Evolutionary conservation across 176 grass and related monocot species (phyloP), one percentile per base, ranked within the genome.

Genomic region (Saccharum officinarum): DNA sequence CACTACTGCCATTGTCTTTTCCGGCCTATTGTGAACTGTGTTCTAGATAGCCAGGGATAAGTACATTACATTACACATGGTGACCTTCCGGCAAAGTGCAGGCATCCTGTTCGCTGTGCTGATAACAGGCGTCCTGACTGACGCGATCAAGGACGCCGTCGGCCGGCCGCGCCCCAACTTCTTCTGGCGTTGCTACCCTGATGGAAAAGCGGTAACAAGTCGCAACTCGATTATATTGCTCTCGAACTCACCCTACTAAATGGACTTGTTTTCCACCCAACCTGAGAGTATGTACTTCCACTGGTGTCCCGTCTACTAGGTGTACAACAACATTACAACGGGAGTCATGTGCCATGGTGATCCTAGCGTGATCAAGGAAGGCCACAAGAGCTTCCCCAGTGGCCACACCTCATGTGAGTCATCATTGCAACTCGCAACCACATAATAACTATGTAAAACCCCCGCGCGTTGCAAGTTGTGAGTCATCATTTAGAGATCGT

Each of bases 321-420:
- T 86, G 45, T 89, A 79, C 52, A 59, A 92, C 66, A 92, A 38
- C 41, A 40, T 83, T 49, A 89, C 86, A 0, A 89, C 73, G 4
- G 83, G 38, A 31, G 87, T 81, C 7, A 80, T 89, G 45, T 92
- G 90, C 70, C 80, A 92, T 38, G 87, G 87, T 8, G 69, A 86
- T 17, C 42, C 87, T 6, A 39, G 75, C 12, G 87, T 86, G 80
- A 84, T 92, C 52, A 92, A 83, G 46, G 90, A 92, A 70, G 90
- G 90, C 1, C 44, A 92, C 90, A 92, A 92, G 87, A 92, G 83
- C 84, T 92, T 89, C 69, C 90, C 87, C 7, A 92, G 90, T 2
- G 90, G 90, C 1, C 90, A 92, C 69, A 79, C 78, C 20, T 92
- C 90, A 75, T 86, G 90, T 92, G 61, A 70, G 90, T 74, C 12